Base-by-base conservation (phyloP, 2,329 filamentous ascomycete species). In the Pseudonectria foliicola region DNA sequence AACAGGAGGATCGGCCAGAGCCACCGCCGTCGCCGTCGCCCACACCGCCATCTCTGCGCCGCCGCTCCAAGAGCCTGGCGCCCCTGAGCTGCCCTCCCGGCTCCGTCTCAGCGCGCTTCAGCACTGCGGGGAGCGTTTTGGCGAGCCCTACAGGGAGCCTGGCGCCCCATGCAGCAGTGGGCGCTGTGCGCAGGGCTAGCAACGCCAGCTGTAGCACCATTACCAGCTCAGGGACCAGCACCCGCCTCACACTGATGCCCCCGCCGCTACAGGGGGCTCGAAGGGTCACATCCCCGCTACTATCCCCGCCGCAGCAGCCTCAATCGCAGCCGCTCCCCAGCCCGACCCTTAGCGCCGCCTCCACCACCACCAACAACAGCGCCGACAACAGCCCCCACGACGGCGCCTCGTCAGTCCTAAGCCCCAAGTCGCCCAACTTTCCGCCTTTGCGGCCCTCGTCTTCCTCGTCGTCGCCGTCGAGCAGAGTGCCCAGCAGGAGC, bases 51-150 rank as follows among this genome's bases (percentile, higher is more conserved):
- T 15, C 25, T 13, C 18, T 40, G 25, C 46, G 45, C 12, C 48
- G 40, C 13, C 52, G 52, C 23, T 54, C 54, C 28, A 55, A 48
- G 43, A 56, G 53, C 39, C 37, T 44, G 6, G 42, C 46, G 10
- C 47, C 43, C 11, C 25, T 43, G n/a, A 36, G n/a, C 15, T 23
- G 15, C 33, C 13, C 6, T 7, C 10, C 13, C 7, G 13, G 7
- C 16, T 5, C 13, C 10, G 15, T n/a, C 7, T 11, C 15, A n/a
- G n/a, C 29, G 10, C 12, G 10, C 29, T 13, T 5, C 29, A 23
- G 29, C 25, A 13, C 25, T 24, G 12, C 31, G 18, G 18, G 24
- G n/a, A 29, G 27, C 27, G 6, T 16, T n/a, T 4, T 13, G 10
- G 45, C 42, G 24, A 49, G 34, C 26, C 34, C 49, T 27, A 39